phyloP scores from a whole-genome alignment of 2,329 filamentous ascomycete genomes.

The Fusarium tjaetaba region DNA sequence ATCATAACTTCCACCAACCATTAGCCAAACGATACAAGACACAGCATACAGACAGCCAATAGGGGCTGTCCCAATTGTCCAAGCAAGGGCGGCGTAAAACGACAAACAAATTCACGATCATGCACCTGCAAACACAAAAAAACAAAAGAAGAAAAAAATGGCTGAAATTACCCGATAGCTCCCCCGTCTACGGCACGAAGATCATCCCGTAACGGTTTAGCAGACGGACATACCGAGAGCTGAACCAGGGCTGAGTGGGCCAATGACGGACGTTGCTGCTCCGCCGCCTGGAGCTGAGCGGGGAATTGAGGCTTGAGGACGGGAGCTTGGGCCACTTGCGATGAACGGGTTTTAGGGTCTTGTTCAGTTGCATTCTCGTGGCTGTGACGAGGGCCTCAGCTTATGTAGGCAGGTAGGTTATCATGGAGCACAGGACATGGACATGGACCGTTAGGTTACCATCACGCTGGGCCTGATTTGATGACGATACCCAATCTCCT shows the following conservation, averaged over 20 bases:
- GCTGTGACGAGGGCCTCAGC: conserved; percentile 19
- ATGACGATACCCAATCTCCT: not conserved
- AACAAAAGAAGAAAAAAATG: conserved; percentile 7
- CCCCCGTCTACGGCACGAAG: conserved; percentile 26
- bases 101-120: not conserved
- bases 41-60: not conserved
- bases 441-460: not conserved
- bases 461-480: conserved; percentile 1
- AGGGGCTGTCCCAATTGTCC: not conserved
- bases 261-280: conserved; percentile 23
- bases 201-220: conserved; percentile 38
- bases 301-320: conserved; percentile 14
- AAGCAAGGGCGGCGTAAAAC: not conserved
- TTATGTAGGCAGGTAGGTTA: not conserved
- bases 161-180: conserved; percentile 38
- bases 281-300: conserved; percentile 27
- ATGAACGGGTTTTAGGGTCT: conserved; percentile 1
- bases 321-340: conserved; percentile 36
- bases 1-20: conserved; percentile 22
- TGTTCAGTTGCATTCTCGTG: conserved; percentile 15
- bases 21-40: not conserved
- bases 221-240: conserved; percentile 44
- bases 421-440: not conserved
- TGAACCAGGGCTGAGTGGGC: conserved; percentile 26
- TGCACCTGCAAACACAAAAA: not conserved